Evolutionary conservation across 2,329 filamentous ascomycete genomes (phyloP), one percentile per base, ranked within the genome.

Genomic region (Botryotinia globosa): DNA sequence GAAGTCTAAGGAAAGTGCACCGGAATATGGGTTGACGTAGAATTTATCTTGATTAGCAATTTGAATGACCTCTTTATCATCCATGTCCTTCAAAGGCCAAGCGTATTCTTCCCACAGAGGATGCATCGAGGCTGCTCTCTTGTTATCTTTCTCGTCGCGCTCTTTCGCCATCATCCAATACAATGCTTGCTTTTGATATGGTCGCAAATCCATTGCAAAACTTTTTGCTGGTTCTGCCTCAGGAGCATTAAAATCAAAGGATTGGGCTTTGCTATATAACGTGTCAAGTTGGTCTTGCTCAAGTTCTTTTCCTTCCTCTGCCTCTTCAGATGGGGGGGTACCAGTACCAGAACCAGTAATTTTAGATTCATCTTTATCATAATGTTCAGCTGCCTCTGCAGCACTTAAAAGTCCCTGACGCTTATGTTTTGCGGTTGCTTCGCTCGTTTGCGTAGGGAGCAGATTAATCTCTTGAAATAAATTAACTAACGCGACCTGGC

Each of bases 101-200:
- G 84, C 81, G 78, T 99, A 99, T 80, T 98, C 93, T 82, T 99
- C 96, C 96, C 96, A 99, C 0, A 99, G 82, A 0, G 96, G 96
- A 82, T 99, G 94, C 93, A 99, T 97, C 0, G 94, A 98, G 6
- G 85, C 85, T 78, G 94, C 90, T 71, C 90, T 89, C 54, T 85
- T 81, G 42, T 89, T 87, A 18, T 89, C 87, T 76, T 89, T 90
- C 74, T 92, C 87, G 75, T 97, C 90, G 78, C 90, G 95, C 81
- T 99, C 96, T 81, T 98, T 98, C 7, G 90, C 87, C 75, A 98
- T 86, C 94, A 99, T 98, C 96, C 96, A 99, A 80, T 98, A 86
- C 9, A 99, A 83, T 0, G 96, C 94, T 82, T 99, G 96, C 79
- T 94, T 97, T 81, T 99, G 96, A 77, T 99, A 99, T 69, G 93